Evolutionary conservation across 768 basidiomycete species (phyloP).

Genomic region (Obba rivulosa): DNA sequence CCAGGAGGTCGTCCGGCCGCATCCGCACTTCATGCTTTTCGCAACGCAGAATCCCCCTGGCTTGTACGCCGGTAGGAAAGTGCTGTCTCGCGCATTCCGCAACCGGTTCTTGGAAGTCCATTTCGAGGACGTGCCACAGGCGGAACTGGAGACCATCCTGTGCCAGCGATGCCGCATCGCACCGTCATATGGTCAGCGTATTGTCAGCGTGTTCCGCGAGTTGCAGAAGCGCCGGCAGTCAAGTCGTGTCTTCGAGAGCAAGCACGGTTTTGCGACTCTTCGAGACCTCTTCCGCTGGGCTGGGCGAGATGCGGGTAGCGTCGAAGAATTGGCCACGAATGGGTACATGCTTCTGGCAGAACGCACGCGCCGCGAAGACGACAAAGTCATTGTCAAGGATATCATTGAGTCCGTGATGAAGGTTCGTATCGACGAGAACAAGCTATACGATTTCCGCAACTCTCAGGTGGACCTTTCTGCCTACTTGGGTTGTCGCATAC

Average conservation of each 20-base stretch:
- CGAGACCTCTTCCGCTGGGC: constrained; percentile 99
- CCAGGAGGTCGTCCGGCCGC: constrained; percentile 88
- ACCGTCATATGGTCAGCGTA: constrained; percentile 86
- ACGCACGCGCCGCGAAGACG: constrained; percentile 77
- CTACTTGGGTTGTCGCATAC: constrained; percentile 54
- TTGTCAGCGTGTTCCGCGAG: constrained; percentile 89
- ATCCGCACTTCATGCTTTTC: constrained; percentile 96
- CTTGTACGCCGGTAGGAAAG: constrained; percentile 90
- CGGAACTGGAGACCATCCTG: constrained; percentile 90
- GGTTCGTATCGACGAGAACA: constrained; percentile 69
- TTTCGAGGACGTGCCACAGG: constrained; percentile 94
- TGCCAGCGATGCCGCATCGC: constrained; percentile 89
- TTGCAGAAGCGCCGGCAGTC: constrained; percentile 89
- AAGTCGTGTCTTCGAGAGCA: constrained; percentile 93
- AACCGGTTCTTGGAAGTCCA: constrained; percentile 98
- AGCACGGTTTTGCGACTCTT: constrained; percentile 93
- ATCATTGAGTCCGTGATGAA: constrained; percentile 89
- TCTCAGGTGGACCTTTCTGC: constrained; percentile 33
- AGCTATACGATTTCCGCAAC: constrained; percentile 58
- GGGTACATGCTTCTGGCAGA: constrained; percentile 98
- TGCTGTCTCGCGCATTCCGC: constrained; percentile 91
- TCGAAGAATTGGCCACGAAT: constrained; percentile 90
- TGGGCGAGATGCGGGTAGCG: constrained; percentile 79
- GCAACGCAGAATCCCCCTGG: constrained; percentile 98
- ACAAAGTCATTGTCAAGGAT: constrained; percentile 85